phyloP scores from a whole-genome alignment of 2,329 filamentous ascomycete species.

The Ciborinia camelliae region DNA sequence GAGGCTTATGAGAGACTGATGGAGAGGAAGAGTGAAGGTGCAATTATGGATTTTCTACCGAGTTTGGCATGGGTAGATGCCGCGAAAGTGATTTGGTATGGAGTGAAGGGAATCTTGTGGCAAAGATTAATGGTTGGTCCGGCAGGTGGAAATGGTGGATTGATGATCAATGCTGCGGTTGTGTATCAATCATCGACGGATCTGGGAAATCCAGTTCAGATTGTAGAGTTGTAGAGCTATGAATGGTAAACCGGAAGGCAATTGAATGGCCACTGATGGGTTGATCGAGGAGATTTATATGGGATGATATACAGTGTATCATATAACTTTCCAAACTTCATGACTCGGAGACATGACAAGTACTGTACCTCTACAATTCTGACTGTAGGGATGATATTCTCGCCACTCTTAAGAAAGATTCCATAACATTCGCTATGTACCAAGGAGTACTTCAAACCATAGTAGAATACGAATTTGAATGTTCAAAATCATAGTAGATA shows the following conservation, averaged over 20 bases:
- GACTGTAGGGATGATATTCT: background rate
- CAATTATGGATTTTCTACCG: conserved; percentile 36
- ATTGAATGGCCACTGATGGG: background rate
- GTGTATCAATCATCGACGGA: conserved; percentile 47
- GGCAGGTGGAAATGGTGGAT: conserved; percentile 46
- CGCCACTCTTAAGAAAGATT: no score
- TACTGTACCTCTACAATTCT: no score
- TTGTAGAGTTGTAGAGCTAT: conserved; percentile 36
- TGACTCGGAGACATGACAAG: background rate
- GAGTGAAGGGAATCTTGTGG: conserved; percentile 56
- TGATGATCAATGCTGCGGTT: conserved; percentile 60
- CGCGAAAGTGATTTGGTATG: conserved; percentile 49
- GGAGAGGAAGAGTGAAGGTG: conserved; percentile 35
- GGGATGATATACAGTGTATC: background rate
- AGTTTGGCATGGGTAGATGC: conserved; percentile 48
- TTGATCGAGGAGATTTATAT: background rate
- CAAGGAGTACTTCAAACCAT: background rate
- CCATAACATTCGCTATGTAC: no score
- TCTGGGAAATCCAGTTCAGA: conserved; percentile 43
- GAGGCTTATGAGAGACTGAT: conserved; percentile 36
- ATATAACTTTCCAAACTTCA: background rate
- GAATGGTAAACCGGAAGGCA: background rate
- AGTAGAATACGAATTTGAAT: background rate
- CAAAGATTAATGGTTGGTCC: conserved; percentile 50
- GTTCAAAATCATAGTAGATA: no score